These are phyloP conservation scores for Linnemannia schmuckeri DNA, from an alignment of 192 early-diverging fungal genomes.

Conservation along the genomic window DNA sequence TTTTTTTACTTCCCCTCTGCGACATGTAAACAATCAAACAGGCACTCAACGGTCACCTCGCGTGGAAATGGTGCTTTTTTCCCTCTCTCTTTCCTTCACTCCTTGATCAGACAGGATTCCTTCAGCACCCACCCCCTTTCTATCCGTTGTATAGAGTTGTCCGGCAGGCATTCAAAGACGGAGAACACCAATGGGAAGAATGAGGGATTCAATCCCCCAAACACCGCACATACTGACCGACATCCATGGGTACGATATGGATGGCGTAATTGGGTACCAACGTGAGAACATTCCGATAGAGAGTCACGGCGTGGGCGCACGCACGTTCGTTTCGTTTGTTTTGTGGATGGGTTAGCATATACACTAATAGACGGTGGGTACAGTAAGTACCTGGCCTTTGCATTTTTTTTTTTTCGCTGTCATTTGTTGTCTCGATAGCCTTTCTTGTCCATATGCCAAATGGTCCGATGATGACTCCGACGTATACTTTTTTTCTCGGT, in stretches of 20 bases:
- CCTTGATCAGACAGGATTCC: too few species aligned
- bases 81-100: too few species aligned
- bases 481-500: background rate
- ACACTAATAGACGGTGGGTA: background rate
- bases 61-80: too few species aligned
- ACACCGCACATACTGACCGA: too few species aligned
- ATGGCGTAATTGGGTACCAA: background rate
- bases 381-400: background rate
- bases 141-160: too few species aligned
- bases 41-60: too few species aligned
- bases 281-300: conserved; percentile 4
- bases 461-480: conserved; percentile 4
- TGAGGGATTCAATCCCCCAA: too few species aligned
- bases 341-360: background rate
- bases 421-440: conserved; percentile 3
- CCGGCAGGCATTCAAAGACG: background rate
- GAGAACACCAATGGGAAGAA: background rate
- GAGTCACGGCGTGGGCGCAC: background rate
- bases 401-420: background rate
- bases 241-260: background rate
- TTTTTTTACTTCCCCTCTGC: too few species aligned
- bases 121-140: too few species aligned
- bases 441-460: background rate
- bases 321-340: background rate
- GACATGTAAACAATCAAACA: too few species aligned